Base-by-base conservation (phyloP, 768 basidiomycete genomes). In the Agaricus subrufescens region DNA sequence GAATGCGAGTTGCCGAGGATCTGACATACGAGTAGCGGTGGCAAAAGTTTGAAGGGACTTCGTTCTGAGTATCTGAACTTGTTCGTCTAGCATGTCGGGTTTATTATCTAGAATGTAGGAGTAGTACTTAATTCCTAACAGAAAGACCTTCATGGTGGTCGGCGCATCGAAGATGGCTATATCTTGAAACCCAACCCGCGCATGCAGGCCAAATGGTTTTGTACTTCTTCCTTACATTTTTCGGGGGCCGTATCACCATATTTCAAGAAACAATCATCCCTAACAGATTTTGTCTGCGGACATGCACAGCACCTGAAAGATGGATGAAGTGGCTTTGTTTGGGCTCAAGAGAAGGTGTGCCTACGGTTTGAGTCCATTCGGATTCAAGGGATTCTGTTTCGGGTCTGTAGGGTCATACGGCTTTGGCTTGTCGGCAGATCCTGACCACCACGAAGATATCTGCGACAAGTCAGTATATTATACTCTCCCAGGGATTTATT, bases 251-350 rank as follows among this genome's bases (percentile, higher is more conserved):
- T 81, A 23, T 78, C 71, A 3, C 78, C 65, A 62, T 79, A 82
- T 56, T 83, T 81, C 58, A 98, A 75, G 77, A 97, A 98, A 72
- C 97, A 99, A 61, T 94, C 87, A 70, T 99, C 97, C 10, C 97
- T 82, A n/a, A 79, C 80, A 2, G 87, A 82, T 70, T 98, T 98
- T 2, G 94, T 96, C 63, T 93, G 80, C 2, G 94, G 94, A 67
- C 96, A 98, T 43, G 95, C 96, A 66, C 96, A 98, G 63, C 96
- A 98, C 63, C 96, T 98, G 46, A n/a, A 44, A n/a, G 38, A 3
- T 44, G 34, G 10, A 44, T n/a, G 34, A 31, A 34, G 10, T 15
- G 1, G 25, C 8, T 19, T 3, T 7, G 40, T 27, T 26, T 7
- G 39, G 30, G 31, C 30, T 40, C 30, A 47, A 8, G 19, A 27